Base-by-base conservation (phyloP, 371 early-diverging fungal species). In the Conidiobolus incongruus region DNA sequence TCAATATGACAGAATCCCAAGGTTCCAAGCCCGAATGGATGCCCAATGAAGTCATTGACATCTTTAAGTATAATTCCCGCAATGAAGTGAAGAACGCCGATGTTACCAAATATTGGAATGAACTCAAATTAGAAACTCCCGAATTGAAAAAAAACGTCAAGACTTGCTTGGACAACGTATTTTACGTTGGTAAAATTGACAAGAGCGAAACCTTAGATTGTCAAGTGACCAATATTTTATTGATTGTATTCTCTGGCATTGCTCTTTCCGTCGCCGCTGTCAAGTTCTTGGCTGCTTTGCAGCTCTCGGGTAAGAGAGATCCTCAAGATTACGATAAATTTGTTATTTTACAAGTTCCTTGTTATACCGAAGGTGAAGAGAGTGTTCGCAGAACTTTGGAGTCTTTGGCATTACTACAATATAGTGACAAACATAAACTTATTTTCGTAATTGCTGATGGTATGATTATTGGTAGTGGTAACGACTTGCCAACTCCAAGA, bases 401-500 rank as follows among this genome's bases (percentile, higher is more conserved):
- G 50, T 91, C 94, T 15, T 59, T 98, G 23, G 77, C 89, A 6
- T 59, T 66, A 4, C 72, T 87, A 50, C 67, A 75, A 26, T 97
- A 94, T 52, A 86, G 83, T 45, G 91, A 93, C 63, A 79, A 86
- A 48, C 74, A 89, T 40, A 94, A 91, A 56, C 61, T 98, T 38
- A 65, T 97, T 13, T 79, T 85, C 52, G 79, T 94, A 19, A 68
- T 85, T 58, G 77, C 78, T 37, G 86, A 86, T 47, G 83, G 82
- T 41, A 82, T 77, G 78, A 83, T 90, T 56, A 81, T 80, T 67
- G 95, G 82, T 38, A 68, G 79, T 37, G 98, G 93, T 46, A 94
- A 96, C 59, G 93, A 91, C 45, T 68, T 77, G 21, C 84, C 92
- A 5, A 99, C 99, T 0, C 94, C 97, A 16, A 82, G 91, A 44